Percentiles rank a stretch among this genome's conserved stretches.
These are phyloP conservation scores for Phanerodontia chrysosporium DNA, from an alignment of 768 basidiomycete genomes.

Conservation along the genomic window DNA sequence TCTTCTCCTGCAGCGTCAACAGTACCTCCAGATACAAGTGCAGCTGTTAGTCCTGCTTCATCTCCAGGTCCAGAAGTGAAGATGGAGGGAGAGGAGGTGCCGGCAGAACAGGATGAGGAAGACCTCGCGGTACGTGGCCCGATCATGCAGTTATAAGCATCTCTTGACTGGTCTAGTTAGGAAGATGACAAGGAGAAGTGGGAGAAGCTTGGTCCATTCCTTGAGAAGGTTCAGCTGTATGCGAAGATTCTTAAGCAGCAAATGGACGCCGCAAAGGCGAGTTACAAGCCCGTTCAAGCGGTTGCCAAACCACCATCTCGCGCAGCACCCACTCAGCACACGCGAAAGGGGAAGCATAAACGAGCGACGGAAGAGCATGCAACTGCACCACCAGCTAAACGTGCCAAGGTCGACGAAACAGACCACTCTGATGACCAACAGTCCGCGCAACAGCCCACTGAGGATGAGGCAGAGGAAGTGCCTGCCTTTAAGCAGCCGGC, in stretches of 20 bases:
- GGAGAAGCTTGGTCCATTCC: conserved; percentile 55
- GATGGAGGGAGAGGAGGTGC: neutral
- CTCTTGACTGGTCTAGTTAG: neutral
- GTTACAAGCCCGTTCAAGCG: conserved; percentile 9
- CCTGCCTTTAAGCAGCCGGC: conserved; percentile 62
- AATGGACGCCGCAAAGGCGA: conserved; percentile 60
- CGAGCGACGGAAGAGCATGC: conserved; percentile 16
- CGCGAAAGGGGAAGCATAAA: conserved; percentile 7
- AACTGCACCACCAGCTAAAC: conserved; percentile 18
- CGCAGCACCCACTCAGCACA: neutral
- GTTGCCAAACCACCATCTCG: conserved; percentile 4
- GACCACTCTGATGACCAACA: neutral
- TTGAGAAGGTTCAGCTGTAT: conserved; percentile 76
- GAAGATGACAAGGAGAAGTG: conserved; percentile 51
- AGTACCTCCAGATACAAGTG: neutral
- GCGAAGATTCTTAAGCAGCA: conserved; percentile 65
- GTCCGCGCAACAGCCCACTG: neutral
- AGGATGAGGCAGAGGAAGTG: conserved; percentile 8
- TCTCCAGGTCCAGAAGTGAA: neutral
- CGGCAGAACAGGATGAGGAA: conserved; percentile 9
- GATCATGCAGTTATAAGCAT: neutral
- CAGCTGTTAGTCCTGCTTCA: neutral
- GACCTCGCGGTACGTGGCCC: conserved; percentile 4
- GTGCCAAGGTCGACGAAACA: conserved; percentile 12
- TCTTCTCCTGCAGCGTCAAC: conserved; percentile 3